Evolutionary conservation across 2,329 filamentous ascomycete genomes (phyloP).

Genomic region (Colletotrichum phormii): DNA sequence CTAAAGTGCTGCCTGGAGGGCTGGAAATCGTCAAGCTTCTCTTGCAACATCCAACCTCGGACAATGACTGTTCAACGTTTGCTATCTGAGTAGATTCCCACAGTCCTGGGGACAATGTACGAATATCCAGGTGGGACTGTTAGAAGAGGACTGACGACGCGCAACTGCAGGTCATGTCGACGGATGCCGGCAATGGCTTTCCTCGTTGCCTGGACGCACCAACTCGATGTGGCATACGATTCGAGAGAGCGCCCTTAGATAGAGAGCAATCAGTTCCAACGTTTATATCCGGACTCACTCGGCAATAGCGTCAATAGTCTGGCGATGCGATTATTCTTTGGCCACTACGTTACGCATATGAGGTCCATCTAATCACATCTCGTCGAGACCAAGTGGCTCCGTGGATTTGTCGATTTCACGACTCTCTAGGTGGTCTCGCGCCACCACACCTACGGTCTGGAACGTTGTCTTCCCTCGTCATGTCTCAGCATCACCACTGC

Average conservation of each 20-base stretch:
- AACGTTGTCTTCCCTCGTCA: background rate
- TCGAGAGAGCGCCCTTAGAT: background rate
- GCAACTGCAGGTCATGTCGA: background rate
- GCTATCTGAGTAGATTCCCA: background rate
- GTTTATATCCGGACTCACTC: background rate
- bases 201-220: background rate
- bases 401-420: too few species aligned
- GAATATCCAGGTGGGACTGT: background rate
- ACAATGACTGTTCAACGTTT: too few species aligned
- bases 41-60: background rate
- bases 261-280: background rate
- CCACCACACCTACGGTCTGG: background rate
- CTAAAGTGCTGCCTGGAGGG: conserved; percentile 12
- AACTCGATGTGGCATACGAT: background rate
- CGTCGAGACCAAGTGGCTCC: background rate
- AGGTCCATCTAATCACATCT: background rate
- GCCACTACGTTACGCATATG: background rate
- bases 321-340: too few species aligned
- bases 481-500: background rate
- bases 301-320: background rate
- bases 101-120: background rate
- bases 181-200: too few species aligned
- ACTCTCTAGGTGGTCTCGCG: background rate
- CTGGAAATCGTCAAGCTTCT: background rate
- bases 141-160: background rate